Evolutionary conservation across 345 rosid genomes (phyloP).

Genomic region (Corchorus capsularis): DNA sequence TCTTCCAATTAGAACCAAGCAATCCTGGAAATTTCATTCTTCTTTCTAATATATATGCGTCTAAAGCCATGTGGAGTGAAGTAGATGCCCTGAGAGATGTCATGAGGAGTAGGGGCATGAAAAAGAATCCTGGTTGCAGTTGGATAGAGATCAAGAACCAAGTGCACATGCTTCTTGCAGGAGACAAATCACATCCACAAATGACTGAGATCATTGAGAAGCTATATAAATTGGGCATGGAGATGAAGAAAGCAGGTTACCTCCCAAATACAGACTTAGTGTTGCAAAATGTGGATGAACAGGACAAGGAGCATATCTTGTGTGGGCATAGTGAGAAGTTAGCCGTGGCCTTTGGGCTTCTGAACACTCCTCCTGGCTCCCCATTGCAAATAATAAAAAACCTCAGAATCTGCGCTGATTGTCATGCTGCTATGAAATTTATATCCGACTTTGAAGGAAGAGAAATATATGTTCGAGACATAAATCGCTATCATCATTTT

Average conservation of each 20-base stretch:
- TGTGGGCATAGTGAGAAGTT: conserved; percentile 68
- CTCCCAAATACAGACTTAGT: conserved; percentile 35
- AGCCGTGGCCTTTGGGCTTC: conserved; percentile 56
- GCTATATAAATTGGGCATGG: conserved; percentile 36
- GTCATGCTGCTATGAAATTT: conserved; percentile 44
- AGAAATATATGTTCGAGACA: conserved; percentile 45
- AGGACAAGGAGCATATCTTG: conserved; percentile 57
- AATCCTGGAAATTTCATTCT: conserved; percentile 69
- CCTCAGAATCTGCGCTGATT: conserved; percentile 71
- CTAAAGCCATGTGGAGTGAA: conserved; percentile 57
- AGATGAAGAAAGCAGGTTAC: conserved; percentile 42
- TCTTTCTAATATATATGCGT: conserved; percentile 62
- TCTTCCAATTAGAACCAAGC: conserved; percentile 51
- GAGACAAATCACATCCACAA: conserved; percentile 47
- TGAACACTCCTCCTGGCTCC: conserved; percentile 54
- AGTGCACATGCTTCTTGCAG: conserved; percentile 52
- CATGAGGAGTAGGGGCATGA: conserved; percentile 56
- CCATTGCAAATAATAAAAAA: conserved; percentile 66
- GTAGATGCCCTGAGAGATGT: conserved; percentile 50
- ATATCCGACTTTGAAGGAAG: conserved; percentile 43
- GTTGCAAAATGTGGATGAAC: conserved; percentile 49
- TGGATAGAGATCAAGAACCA: conserved; percentile 60
- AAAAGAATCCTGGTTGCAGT: conserved; percentile 74
- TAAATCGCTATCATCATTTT: conserved; percentile 67
- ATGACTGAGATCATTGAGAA: conserved; percentile 39